Evolutionary conservation across 345 rosid species (phyloP).

Genomic region (Melaleuca alternifolia): DNA sequence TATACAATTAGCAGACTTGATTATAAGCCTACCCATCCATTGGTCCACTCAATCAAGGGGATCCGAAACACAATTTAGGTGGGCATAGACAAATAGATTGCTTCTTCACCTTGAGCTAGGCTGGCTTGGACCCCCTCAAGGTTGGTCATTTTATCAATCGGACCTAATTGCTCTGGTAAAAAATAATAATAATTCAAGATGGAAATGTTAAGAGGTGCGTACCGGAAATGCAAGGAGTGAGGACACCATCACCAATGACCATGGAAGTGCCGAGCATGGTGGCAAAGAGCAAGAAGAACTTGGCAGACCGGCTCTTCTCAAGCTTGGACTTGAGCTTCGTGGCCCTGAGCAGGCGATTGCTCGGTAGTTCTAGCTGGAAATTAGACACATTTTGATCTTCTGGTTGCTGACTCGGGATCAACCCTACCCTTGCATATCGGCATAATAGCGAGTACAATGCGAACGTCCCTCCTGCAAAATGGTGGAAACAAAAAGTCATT

Average conservation of each 20-base stretch:
- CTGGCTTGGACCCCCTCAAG: too few species aligned
- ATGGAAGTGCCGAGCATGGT: slow-evolving; percentile 50
- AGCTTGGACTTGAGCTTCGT: slow-evolving; percentile 14
- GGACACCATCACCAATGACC: slow-evolving; percentile 58
- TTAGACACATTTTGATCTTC: slow-evolving; percentile 28
- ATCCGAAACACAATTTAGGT: too few species aligned
- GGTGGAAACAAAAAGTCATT: not conserved
- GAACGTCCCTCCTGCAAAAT: slow-evolving; percentile 33
- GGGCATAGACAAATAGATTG: too few species aligned
- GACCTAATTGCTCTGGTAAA: not conserved
- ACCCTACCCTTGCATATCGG: slow-evolving; percentile 28
- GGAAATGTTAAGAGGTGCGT: not conserved
- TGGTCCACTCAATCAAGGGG: too few species aligned
- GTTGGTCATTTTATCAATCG: not conserved
- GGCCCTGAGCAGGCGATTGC: slow-evolving; percentile 15
- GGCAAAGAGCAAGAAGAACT: slow-evolving; percentile 20
- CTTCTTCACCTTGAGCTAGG: too few species aligned
- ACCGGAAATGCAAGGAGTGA: slow-evolving; percentile 54
- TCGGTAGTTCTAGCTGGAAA: slow-evolving; percentile 18
- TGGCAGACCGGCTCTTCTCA: slow-evolving; percentile 22
- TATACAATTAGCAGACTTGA: too few species aligned
- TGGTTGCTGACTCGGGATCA: slow-evolving; percentile 38
- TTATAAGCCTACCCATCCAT: too few species aligned
- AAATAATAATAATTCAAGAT: not conserved
- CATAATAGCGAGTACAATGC: slow-evolving; percentile 46